Conservation (phyloP, 148 eudicot species). For the Drosera capensis region DNA sequence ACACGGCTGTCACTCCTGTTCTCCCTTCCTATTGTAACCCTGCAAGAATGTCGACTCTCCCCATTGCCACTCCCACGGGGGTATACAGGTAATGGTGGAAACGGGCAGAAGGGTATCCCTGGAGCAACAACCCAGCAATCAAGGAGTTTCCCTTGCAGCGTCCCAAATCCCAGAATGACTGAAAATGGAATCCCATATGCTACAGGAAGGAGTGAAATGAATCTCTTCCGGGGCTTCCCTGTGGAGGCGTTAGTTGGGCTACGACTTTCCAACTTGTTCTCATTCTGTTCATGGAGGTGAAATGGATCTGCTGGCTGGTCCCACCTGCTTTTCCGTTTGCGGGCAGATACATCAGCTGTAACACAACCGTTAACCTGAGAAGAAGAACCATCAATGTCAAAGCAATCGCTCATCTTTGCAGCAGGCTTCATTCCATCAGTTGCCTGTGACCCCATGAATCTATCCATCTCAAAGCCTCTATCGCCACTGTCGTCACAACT, state of each 20-base stretch:
- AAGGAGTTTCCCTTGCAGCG: slow-evolving; percentile 16
- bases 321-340: slow-evolving; percentile 92
- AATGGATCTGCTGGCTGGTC: slow-evolving; percentile 36
- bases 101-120: slow-evolving; percentile 61
- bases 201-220: slow-evolving; percentile 29
- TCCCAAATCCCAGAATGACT: slow-evolving; percentile 39
- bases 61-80: slow-evolving; percentile 16
- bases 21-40: not conserved
- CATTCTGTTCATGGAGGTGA: too few relatives aligned
- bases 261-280: too few relatives aligned
- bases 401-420: slow-evolving; percentile 7
- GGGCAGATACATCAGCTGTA: slow-evolving; percentile 15
- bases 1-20: not conserved
- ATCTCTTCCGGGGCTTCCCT: slow-evolving; percentile 46
- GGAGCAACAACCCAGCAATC: slow-evolving; percentile 65
- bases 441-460: slow-evolving; percentile 19
- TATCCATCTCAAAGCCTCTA: slow-evolving; percentile 6
- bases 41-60: not conserved
- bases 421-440: slow-evolving; percentile 21
- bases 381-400: slow-evolving; percentile 27
- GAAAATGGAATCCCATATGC: slow-evolving; percentile 59
- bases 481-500: not conserved
- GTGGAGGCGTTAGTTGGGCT: slow-evolving; percentile 15
- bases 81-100: slow-evolving; percentile 68
- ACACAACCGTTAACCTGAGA: slow-evolving; percentile 13